Evolutionary conservation across 495 filamentous ascomycete species (phyloP).

Genomic region (Trichocladium uniseriatum): DNA sequence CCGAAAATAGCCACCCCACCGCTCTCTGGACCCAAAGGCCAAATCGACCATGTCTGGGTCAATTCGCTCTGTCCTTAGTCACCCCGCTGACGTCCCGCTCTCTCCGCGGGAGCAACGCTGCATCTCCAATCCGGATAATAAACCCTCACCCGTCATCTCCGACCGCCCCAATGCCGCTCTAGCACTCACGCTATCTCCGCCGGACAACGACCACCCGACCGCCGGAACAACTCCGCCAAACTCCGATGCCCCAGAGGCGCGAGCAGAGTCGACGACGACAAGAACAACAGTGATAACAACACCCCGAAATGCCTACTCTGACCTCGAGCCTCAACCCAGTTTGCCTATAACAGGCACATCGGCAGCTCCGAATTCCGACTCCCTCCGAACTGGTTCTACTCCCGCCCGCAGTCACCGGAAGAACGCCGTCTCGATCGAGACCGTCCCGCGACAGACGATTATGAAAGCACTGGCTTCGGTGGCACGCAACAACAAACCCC

Average conservation of each 20-base stretch:
- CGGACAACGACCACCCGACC: slow-evolving; percentile 4
- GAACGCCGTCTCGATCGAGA: slow-evolving; percentile 57
- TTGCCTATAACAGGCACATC: slow-evolving; percentile 11
- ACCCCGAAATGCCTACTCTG: slow-evolving; percentile 2
- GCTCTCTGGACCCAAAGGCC: slow-evolving; percentile 1
- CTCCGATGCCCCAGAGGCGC: slow-evolving; percentile 11
- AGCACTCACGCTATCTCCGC: neutral
- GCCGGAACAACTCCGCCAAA: neutral
- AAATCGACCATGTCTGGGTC: slow-evolving; percentile 23
- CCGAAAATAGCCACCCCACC: slow-evolving; percentile 19
- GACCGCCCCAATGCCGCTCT: slow-evolving; percentile 16
- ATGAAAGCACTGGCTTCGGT: slow-evolving; percentile 79
- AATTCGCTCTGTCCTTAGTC: slow-evolving; percentile 32
- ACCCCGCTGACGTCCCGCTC: slow-evolving; percentile 13
- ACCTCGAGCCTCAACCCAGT: slow-evolving; percentile 1
- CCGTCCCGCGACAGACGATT: slow-evolving; percentile 74
- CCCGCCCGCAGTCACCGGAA: slow-evolving; percentile 40
- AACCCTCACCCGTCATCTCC: slow-evolving; percentile 12
- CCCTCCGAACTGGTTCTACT: neutral
- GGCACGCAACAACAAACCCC: slow-evolving; percentile 49
- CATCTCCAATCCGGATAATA: slow-evolving; percentile 19
- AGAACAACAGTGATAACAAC: neutral
- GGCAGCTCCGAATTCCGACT: slow-evolving; percentile 2
- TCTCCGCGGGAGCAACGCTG: slow-evolving; percentile 4
- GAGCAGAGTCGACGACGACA: neutral